Percentiles rank a stretch among this genome's conserved stretches.
Evolutionary conservation across 768 basidiomycete species (phyloP).

Genomic region (Lactifluus hygrophoroides): DNA sequence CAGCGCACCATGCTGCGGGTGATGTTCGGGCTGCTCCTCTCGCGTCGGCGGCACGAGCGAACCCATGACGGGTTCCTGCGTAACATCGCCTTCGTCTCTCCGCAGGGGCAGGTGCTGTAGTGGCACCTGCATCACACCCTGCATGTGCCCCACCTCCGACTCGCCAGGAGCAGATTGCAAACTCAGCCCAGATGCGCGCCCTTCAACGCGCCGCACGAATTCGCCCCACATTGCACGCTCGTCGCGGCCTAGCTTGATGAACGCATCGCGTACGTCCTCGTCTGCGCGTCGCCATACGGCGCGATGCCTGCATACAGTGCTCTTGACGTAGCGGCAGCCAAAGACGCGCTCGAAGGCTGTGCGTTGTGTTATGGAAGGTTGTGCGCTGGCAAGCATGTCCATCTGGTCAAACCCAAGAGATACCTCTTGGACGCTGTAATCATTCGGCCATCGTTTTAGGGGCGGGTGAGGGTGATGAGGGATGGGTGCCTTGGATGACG

Average conservation of each 20-base stretch:
- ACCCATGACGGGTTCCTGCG: slow-evolving; percentile 24
- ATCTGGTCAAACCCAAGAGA: slow-evolving; percentile 49
- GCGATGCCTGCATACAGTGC: slow-evolving; percentile 65
- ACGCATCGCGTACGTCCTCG: slow-evolving; percentile 37
- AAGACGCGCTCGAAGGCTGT: slow-evolving; percentile 63
- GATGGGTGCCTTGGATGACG: slow-evolving; percentile 21
- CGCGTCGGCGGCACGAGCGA: slow-evolving; percentile 25
- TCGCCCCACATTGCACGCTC: slow-evolving; percentile 62
- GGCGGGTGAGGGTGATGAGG: slow-evolving; percentile 53
- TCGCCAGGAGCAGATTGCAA: slow-evolving; percentile 15
- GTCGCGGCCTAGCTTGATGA: slow-evolving; percentile 44
- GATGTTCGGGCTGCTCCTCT: slow-evolving; percentile 16
- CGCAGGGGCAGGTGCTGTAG: slow-evolving; percentile 14
- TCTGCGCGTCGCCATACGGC: slow-evolving; percentile 57
- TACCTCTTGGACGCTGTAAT: slow-evolving; percentile 62
- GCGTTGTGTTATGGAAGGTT: slow-evolving; percentile 48
- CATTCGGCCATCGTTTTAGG: slow-evolving; percentile 69
- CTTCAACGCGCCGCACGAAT: slow-evolving; percentile 56
- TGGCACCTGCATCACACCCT: slow-evolving; percentile 14
- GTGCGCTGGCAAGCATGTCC: slow-evolving; percentile 30
- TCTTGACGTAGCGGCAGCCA: slow-evolving; percentile 63
- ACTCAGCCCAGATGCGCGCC: slow-evolving; percentile 26
- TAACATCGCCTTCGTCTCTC: slow-evolving; percentile 17
- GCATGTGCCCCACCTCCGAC: slow-evolving; percentile 15
- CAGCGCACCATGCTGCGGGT: slow-evolving; percentile 1